Conservation (phyloP, 441 rosid species). For the Oxalis stricta region DNA sequence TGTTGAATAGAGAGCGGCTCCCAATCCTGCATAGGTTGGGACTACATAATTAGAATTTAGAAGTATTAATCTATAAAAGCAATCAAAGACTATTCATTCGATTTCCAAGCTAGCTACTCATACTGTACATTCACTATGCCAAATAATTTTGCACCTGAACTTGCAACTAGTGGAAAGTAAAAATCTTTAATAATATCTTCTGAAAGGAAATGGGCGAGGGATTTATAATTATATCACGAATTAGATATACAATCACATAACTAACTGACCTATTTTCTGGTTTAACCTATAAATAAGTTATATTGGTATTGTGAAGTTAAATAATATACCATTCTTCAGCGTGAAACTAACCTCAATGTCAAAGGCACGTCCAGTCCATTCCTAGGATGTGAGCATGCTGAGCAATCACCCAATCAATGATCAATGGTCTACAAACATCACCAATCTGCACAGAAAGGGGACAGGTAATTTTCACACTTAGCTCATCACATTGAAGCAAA, state of each 20-base stretch:
- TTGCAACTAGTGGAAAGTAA: too few relatives aligned
- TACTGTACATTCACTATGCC: too few relatives aligned
- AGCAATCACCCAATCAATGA: slow-evolving; percentile 95
- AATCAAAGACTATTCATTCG: background rate
- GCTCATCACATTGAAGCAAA: slow-evolving; percentile 4
- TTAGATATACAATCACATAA: background rate
- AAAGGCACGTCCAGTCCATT: slow-evolving; percentile 90
- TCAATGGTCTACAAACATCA: slow-evolving; percentile 56
- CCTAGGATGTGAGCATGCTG: slow-evolving; percentile 84
- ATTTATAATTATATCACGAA: background rate
- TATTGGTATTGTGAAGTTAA: too few relatives aligned
- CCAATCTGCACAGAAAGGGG: slow-evolving; percentile 45
- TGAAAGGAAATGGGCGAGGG: background rate
- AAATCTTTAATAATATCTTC: background rate
- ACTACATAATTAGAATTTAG: too few relatives aligned
- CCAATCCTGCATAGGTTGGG: slow-evolving; percentile 91
- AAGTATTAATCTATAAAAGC: background rate
- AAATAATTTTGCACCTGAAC: too few relatives aligned
- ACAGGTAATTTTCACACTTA: slow-evolving; percentile 1
- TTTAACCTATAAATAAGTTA: too few relatives aligned
- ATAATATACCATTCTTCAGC: slow-evolving; percentile 1
- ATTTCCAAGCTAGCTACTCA: background rate
- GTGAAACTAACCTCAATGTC: slow-evolving; percentile 72
- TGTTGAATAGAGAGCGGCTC: slow-evolving; percentile 91
- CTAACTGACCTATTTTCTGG: too few relatives aligned